Percentiles rank a stretch among this genome's conserved stretches.
Evolutionary conservation across 352 stramenopile species (phyloP).

Genomic region (Nothophytophthora sp.): DNA sequence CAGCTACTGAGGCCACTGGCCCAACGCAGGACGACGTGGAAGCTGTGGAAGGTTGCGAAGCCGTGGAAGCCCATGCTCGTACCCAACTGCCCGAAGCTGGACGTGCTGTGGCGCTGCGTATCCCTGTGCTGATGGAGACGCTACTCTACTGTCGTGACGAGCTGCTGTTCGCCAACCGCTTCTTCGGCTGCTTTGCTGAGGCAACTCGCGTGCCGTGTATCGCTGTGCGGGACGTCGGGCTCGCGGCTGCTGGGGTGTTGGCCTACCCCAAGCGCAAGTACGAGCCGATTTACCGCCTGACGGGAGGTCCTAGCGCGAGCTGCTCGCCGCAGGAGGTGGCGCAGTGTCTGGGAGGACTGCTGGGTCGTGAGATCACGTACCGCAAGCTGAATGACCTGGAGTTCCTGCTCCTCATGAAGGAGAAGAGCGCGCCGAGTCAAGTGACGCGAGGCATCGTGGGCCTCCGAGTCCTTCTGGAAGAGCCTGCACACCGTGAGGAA

Average conservation of each 20-base stretch:
- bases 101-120: conserved; percentile 55
- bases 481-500: conserved; percentile 4
- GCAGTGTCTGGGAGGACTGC: conserved; percentile 28
- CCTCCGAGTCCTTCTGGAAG: conserved; percentile 58
- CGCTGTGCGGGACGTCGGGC: conserved; percentile 60
- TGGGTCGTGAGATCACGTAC: conserved; percentile 56
- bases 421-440: conserved; percentile 50
- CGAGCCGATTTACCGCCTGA: conserved; percentile 57
- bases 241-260: conserved; percentile 53
- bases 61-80: conserved; percentile 67
- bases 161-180: conserved; percentile 65
- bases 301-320: conserved; percentile 27
- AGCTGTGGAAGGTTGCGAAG: conserved; percentile 49
- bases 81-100: conserved; percentile 32
- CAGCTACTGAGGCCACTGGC: conserved; percentile 20
- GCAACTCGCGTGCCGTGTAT: conserved; percentile 65
- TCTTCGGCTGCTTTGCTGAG: conserved; percentile 50
- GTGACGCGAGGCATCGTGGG: conserved; percentile 51
- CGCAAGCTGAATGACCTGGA: conserved; percentile 42
- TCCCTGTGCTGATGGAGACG: conserved; percentile 79
- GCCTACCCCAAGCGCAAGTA: conserved; percentile 48
- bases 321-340: conserved; percentile 51
- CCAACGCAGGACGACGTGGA: conserved; percentile 15
- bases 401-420: conserved; percentile 45
- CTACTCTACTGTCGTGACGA: conserved; percentile 77